Evolutionary conservation across 345 rosid genomes (phyloP), one percentile per base, ranked within the genome.

Genomic region (Lepidium africanum): DNA sequence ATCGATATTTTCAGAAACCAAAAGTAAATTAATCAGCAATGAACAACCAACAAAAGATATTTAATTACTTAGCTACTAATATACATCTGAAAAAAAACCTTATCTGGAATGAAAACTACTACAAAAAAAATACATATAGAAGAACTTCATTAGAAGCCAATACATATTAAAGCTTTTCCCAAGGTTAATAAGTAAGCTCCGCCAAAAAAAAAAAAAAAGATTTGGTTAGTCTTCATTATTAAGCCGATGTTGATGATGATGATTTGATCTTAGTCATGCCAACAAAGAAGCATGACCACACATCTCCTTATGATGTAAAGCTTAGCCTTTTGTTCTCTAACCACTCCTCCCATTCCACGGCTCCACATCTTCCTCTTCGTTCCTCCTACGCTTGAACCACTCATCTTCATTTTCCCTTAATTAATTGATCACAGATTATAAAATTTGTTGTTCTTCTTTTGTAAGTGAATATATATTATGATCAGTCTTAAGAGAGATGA

Each of bases 291-390:
- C 95, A 88, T 92, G 70, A 89, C 88, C 0, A 92, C 92, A 61
- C 98, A 89, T 68, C 96, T 86, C 68, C 91, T 76, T 17, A 92
- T 89, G 17, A 92, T 89, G 67, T 92, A 92, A 60, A 89, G 87
- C 73, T 78, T 79, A 13, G 96, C 96, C 79, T 83, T 89, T 73
- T 87, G 98, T 70, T 92, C 96, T 78, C 84, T 77, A 5, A 89
- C 85, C 53, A 76, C 87, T 50, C 87, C 82, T 40, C 96, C 94
- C 5, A 84, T 58, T 5, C 94, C 87, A 53, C 81, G 85, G 78
- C 88, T 84, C 60, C 90, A 79, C 50, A 85, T 45, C 76, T 90
- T 87, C 77, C 92, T 86, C 81, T 87, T 85, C 9, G 84, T 77
- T 54, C 85, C 77, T 58, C 90, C 91, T 55, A 80, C 75, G 39